phyloP scores from a whole-genome alignment of 495 filamentous ascomycete species.

The Aspergillus kassunensis region DNA sequence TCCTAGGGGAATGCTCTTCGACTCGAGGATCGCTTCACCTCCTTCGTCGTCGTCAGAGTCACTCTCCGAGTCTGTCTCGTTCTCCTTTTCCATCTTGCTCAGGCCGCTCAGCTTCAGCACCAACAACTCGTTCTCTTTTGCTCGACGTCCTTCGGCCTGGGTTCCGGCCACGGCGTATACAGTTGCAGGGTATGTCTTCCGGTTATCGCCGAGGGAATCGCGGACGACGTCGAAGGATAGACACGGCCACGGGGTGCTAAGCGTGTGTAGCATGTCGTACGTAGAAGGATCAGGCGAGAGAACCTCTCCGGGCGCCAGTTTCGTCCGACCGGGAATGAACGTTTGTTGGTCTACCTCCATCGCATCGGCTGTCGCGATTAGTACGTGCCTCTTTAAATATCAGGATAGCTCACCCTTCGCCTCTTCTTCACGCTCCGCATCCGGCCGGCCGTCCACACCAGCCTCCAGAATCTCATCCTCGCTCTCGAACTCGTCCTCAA shows the following conservation, averaged over 20 bases:
- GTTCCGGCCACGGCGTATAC: conserved; percentile 93
- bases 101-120: conserved; percentile 93
- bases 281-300: conserved; percentile 84
- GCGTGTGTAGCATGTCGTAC: conserved; percentile 92
- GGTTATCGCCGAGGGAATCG: conserved; percentile 84
- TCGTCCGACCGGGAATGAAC: conserved; percentile 87
- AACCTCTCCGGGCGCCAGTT: conserved; percentile 82
- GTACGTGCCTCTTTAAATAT: too few species aligned
- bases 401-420: conserved; percentile 55
- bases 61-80: conserved; percentile 66
- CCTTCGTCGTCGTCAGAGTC: conserved; percentile 73
- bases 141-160: conserved; percentile 70
- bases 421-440: conserved; percentile 88
- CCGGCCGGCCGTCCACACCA: conserved; percentile 85
- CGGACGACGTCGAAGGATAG: conserved; percentile 90
- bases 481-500: conserved; percentile 31
- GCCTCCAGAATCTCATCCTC: conserved; percentile 95
- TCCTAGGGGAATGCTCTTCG: conserved; percentile 75
- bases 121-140: conserved; percentile 87
- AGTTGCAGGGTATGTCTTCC: conserved; percentile 85
- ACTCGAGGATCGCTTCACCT: conserved; percentile 90
- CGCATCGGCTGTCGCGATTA: conserved; percentile 51
- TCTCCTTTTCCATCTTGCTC: conserved; percentile 75
- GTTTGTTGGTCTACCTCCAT: conserved; percentile 93
- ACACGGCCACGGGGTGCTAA: conserved; percentile 92